A percentile compares a stretch with the other conserved stretches of the same genome.
phyloP scores from a whole-genome alignment of 345 rosid species.

The Euphorbia tirucalli region DNA sequence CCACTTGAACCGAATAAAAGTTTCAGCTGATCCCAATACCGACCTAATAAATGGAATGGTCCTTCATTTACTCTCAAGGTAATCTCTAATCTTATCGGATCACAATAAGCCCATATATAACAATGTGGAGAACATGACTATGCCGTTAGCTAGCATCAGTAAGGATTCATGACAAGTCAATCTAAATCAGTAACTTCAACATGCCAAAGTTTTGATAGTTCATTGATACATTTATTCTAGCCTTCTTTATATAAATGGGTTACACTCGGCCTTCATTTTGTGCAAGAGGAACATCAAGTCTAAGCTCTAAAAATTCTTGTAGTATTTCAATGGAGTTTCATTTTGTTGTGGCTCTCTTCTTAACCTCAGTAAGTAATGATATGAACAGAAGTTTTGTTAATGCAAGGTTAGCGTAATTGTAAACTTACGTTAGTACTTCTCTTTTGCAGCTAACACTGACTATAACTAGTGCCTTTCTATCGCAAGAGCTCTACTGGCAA shows the following conservation, averaged over 20 bases:
- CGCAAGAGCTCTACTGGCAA: conserved; percentile 12
- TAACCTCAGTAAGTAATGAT: conserved; percentile 7
- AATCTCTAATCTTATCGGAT: conserved; percentile 8
- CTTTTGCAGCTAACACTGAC: conserved; percentile 6
- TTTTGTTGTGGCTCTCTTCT: background rate
- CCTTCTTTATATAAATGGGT: background rate
- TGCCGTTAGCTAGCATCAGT: background rate
- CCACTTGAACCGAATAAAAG: background rate
- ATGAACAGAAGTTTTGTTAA: background rate
- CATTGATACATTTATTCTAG: background rate
- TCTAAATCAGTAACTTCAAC: background rate
- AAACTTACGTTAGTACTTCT: background rate
- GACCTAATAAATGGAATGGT: background rate
- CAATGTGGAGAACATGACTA: background rate
- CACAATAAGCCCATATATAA: conserved; percentile 1
- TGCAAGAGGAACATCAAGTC: background rate
- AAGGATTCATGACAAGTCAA: background rate
- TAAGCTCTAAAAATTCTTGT: background rate
- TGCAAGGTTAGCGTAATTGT: background rate
- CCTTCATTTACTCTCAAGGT: background rate
- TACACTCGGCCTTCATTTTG: background rate
- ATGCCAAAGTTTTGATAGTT: background rate
- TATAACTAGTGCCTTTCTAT: background rate
- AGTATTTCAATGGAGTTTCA: conserved; percentile 11
- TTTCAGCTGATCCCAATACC: too few relatives aligned